Base-by-base conservation (phyloP, 2,329 filamentous ascomycete genomes). In the Didymella segeticola region DNA sequence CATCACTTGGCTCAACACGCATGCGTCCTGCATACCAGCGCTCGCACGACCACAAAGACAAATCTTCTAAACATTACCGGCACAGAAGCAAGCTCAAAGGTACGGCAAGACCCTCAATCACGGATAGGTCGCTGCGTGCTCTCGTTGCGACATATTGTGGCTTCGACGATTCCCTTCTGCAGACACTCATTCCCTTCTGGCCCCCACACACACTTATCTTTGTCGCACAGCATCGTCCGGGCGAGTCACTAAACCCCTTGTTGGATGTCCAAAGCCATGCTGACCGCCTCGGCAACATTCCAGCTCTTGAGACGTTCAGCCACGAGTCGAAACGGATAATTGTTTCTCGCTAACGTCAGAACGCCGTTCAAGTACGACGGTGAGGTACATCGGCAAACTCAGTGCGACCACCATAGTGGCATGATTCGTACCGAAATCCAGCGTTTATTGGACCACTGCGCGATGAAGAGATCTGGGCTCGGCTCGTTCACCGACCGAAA, bases 221-320 rank as follows among this genome's bases (percentile, higher is more conserved):
- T 29, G 39, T 45, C 20, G 12, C 31, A 47, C 43, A 47, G 33
- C 42, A 43, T 31, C 19, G 12, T 22, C 7, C 25, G 30, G 37
- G 25, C 37, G 37, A 43, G 37, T 38, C 15, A 15, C 30, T 38
- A 26, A 26, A 26, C n/a, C 27, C 27, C 46, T 34, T 49, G 33
- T 45, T 12, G 39, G 31, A 34, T 36, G 42, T 25, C 17, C 17
- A 19, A 45, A 36, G 46, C 51, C 23, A 49, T 39, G 51, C 51
- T 54, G 51, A 49, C 45, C 45, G 51, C 39, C 36, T 45, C 39
- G 39, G 51, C 45, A 46, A 23, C 46, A 54, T 54, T 54, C 46
- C 51, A 45, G 39, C 39, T 45, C 29, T 34, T 25, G 31, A 54
- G 39, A 36, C 45, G 33, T 41, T 37, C 45, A 48, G 38, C 39